A percentile compares a stretch with the other conserved stretches of the same genome.
phyloP scores from a whole-genome alignment of 257 asterid species.

The Salvia rosmarinus region DNA sequence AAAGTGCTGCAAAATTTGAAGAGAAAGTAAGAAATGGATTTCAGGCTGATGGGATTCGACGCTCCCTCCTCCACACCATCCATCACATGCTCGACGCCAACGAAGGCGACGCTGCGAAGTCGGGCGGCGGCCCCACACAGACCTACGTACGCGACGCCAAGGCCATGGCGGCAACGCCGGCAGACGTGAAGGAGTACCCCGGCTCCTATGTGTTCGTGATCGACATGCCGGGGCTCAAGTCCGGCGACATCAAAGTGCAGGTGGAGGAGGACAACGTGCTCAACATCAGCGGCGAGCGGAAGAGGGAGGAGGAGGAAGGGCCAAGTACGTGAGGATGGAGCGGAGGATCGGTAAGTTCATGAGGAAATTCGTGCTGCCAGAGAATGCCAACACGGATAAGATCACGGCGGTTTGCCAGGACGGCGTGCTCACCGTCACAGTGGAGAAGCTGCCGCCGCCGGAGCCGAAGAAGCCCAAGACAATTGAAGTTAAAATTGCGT shows the following conservation, averaged over 20 bases:
- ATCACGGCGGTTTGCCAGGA: constrained; percentile 74
- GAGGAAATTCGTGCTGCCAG: constrained; percentile 81
- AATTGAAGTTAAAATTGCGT: constrained; percentile 66
- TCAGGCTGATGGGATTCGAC: constrained; percentile 63
- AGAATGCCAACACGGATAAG: constrained; percentile 64
- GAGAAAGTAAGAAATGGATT: constrained; percentile 45
- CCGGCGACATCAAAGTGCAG: constrained; percentile 74
- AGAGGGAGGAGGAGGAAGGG: constrained; percentile 55
- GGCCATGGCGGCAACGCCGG: constrained; percentile 85
- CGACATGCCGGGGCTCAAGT: constrained; percentile 83
- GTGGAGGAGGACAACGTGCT: constrained; percentile 68
- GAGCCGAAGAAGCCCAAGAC: constrained; percentile 83
- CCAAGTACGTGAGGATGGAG: constrained; percentile 77
- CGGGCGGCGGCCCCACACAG: constrained; percentile 47
- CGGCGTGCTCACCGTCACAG: constrained; percentile 74
- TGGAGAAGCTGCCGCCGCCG: constrained; percentile 82
- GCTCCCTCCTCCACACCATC: constrained; percentile 56
- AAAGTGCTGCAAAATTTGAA: not conserved
- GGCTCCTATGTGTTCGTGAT: constrained; percentile 58
- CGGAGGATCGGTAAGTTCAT: constrained; percentile 68
- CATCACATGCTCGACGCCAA: constrained; percentile 55
- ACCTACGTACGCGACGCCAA: constrained; percentile 71
- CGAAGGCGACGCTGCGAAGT: constrained; percentile 34
- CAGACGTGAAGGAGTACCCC: constrained; percentile 67
- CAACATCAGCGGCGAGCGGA: constrained; percentile 67